Percentiles rank a stretch among this genome's conserved stretches.
phyloP scores from a whole-genome alignment of 352 stramenopile species.

The Globisporangium mamillatum region DNA sequence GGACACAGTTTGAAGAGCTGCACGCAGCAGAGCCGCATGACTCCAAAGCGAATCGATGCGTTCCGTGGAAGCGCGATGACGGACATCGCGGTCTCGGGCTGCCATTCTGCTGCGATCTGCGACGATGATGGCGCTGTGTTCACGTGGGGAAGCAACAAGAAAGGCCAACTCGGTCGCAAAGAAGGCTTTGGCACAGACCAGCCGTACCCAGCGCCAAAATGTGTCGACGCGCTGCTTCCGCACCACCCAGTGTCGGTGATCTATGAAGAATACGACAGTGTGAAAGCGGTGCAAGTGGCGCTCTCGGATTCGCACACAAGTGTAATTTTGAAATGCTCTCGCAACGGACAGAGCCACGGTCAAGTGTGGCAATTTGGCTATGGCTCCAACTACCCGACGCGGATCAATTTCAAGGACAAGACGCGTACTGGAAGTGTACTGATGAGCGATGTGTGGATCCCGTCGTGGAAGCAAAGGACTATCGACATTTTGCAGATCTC shows the following conservation, averaged over 20 bases:
- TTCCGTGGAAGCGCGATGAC: conserved; percentile 53
- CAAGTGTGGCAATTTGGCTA: conserved; percentile 84
- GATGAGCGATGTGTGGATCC: conserved; percentile 59
- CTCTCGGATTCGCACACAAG: conserved; percentile 77
- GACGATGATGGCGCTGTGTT: conserved; percentile 45
- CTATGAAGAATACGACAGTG: conserved; percentile 50
- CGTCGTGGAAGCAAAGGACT: conserved; percentile 45
- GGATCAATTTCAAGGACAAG: conserved; percentile 55
- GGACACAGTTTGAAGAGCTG: conserved; percentile 57
- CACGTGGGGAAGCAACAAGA: conserved; percentile 82
- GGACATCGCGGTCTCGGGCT: conserved; percentile 68
- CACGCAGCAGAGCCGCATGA: conserved; percentile 53
- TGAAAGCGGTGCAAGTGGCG: conserved; percentile 45
- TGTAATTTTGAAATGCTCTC: conserved; percentile 54
- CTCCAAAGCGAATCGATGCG: conserved; percentile 69
- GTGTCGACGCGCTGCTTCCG: conserved; percentile 53
- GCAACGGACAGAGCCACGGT: conserved; percentile 51
- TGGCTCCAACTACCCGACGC: conserved; percentile 61
- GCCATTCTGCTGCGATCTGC: conserved; percentile 70
- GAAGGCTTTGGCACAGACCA: conserved; percentile 73
- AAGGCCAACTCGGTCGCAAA: conserved; percentile 74
- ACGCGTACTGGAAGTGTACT: conserved; percentile 27
- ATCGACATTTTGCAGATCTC: conserved; percentile 68
- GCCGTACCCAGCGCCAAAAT: conserved; percentile 45
- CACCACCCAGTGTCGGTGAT: conserved; percentile 57